These are phyloP conservation scores for Silene noctiflora DNA, from an alignment of 179 eudicot species.

Conservation along the genomic window DNA sequence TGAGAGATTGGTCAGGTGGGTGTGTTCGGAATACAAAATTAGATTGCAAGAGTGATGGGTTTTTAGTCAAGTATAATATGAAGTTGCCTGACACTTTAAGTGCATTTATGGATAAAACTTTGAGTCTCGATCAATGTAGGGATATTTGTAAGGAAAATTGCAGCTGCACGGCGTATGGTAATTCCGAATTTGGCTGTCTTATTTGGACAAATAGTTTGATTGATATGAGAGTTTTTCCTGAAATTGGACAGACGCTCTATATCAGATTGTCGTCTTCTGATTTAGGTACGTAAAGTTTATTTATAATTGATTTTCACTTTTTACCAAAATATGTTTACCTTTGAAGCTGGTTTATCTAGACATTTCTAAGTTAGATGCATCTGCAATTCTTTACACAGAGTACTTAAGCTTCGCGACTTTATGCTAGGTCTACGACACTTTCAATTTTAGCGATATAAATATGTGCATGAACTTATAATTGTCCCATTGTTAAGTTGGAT, in stretches of 20 bases:
- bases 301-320: background rate
- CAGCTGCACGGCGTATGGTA: conserved; percentile 48
- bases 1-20: conserved; percentile 25
- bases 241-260: conserved; percentile 62
- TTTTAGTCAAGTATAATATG: conserved; percentile 38
- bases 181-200: conserved; percentile 45
- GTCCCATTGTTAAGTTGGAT: no score
- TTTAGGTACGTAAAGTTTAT: conserved; percentile 36
- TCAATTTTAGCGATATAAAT: no score
- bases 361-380: no score
- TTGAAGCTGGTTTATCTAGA: conserved; percentile 28
- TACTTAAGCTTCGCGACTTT: no score
- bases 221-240: conserved; percentile 55
- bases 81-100: conserved; percentile 53
- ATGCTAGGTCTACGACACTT: no score
- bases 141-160: conserved; percentile 43
- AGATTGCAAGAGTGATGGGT: conserved; percentile 50
- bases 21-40: conserved; percentile 32
- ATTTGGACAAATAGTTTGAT: conserved; percentile 46
- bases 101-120: conserved; percentile 31
- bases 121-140: conserved; percentile 38
- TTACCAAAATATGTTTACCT: background rate
- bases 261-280: conserved; percentile 47
- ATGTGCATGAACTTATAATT: no score
- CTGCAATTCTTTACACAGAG: no score